Base-by-base conservation (phyloP, 768 basidiomycete species). In the Macrocybe gigantea region DNA sequence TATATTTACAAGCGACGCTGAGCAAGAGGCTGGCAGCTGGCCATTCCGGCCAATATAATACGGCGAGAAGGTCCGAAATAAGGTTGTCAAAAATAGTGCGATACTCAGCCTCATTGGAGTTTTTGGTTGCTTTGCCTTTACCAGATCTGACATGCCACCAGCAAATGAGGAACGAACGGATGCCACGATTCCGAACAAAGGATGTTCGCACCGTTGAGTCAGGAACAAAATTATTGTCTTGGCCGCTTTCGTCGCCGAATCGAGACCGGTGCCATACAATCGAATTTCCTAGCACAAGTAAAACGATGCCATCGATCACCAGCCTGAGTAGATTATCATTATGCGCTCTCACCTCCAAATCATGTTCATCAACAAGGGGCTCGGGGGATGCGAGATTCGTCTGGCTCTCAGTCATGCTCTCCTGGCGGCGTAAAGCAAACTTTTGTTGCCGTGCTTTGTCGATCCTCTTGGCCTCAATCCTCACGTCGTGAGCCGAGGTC, bases 31-130 rank as follows among this genome's bases (percentile, higher is more conserved):
- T 77, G 1, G 96, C 90, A 7, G 90, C 94, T 5, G 96, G 96
- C 93, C 95, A 99, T 65, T 99, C 96, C 0, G 96, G 94, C 82
- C 90, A 90, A 61, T 87, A 93, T 5, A 97, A 70, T 13, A 96
- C 93, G 7, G 79, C 77, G 15, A 98, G 74, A 15, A 96, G 71
- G 60, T 99, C 96, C 1, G 83, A 81, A 37, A 98, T 81, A 8
- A 98, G 71, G 56, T 88, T 88, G 59, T 98, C 95, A 50, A 98
- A 88, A 35, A 98, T 92, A 0, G 83, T 74, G 42, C 93, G 82
- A 62, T 97, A 97, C 60, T 98, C 95, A 5, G 88, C 84, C 60
- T 99, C 96, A 55, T 91, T 93, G 0, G 93, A 85, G 54, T 88
- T 91, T 63, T 95, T 95, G 10, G 87, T 89, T 5, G 81, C 71